phyloP scores from a whole-genome alignment of 2,329 filamentous ascomycete genomes.

The Nectriaceae sp. region DNA sequence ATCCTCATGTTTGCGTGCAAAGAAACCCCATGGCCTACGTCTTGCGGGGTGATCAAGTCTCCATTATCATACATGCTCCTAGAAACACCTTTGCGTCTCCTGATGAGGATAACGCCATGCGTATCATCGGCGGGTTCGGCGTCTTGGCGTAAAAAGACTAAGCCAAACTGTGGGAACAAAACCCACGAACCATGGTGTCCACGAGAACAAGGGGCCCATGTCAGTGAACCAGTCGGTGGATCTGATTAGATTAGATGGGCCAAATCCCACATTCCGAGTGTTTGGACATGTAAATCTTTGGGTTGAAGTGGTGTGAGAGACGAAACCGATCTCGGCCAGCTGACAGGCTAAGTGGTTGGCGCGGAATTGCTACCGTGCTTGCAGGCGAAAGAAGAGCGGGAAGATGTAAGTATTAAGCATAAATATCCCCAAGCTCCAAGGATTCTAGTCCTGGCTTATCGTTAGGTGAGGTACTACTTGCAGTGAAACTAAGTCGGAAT shows the following conservation, averaged over 20 bases:
- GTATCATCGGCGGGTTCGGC: too few relatives aligned
- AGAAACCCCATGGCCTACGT: too few relatives aligned
- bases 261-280: slow-evolving; percentile 3
- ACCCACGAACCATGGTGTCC: too few relatives aligned
- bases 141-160: too few relatives aligned
- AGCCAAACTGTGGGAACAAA: too few relatives aligned
- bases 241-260: slow-evolving; percentile 30
- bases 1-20: too few relatives aligned
- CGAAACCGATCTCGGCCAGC: slow-evolving; percentile 9
- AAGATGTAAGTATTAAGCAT: slow-evolving; percentile 7
- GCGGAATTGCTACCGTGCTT: slow-evolving; percentile 16
- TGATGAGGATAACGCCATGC: too few relatives aligned
- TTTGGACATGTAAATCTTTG: neutral
- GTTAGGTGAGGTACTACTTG: neutral
- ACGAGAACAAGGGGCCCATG: too few relatives aligned
- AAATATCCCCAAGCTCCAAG: neutral
- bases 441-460: neutral
- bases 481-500: neutral
- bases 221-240: too few relatives aligned
- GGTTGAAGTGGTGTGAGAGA: slow-evolving; percentile 8
- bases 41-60: too few relatives aligned
- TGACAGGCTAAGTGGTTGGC: slow-evolving; percentile 1
- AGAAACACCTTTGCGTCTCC: too few relatives aligned
- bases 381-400: neutral
- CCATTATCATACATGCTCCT: too few relatives aligned